phyloP scores from a whole-genome alignment of 2,329 filamentous ascomycete genomes.

The Dactylellina sp. region DNA sequence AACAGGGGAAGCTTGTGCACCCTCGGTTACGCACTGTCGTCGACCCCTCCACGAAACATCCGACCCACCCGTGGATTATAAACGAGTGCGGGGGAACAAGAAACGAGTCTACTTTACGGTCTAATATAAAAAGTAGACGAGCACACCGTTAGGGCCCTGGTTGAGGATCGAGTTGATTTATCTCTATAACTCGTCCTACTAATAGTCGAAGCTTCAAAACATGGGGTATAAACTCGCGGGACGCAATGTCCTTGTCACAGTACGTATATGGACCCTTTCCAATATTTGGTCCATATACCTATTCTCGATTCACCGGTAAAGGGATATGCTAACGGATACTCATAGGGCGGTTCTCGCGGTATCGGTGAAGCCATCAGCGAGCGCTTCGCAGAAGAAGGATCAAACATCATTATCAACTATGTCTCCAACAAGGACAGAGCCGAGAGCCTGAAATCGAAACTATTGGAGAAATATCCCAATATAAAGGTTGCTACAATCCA shows the following conservation, averaged over 20 bases:
- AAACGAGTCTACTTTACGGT: not conserved
- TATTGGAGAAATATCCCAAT: constrained; percentile 67
- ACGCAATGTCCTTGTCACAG: constrained; percentile 74
- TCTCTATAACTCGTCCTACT: too few relatives aligned
- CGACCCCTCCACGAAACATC: not conserved
- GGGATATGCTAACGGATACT: not conserved
- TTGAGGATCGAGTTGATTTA: too few relatives aligned
- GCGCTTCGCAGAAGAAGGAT: constrained; percentile 76
- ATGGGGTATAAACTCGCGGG: constrained; percentile 75
- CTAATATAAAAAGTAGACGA: constrained; percentile 1
- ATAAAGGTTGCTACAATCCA: constrained; percentile 71
- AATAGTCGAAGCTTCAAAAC: too few relatives aligned
- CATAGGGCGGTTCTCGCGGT: constrained; percentile 67
- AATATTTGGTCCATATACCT: too few relatives aligned
- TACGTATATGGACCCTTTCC: not conserved
- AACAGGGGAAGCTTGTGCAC: constrained; percentile 15
- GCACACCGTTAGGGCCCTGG: too few relatives aligned
- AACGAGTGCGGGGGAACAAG: not conserved
- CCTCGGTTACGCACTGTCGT: constrained; percentile 40
- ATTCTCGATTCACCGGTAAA: too few relatives aligned
- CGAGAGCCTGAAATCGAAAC: constrained; percentile 69
- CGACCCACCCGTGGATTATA: not conserved
- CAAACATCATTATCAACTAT: constrained; percentile 80
- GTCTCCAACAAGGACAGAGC: constrained; percentile 72
- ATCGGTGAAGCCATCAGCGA: constrained; percentile 76